Base-by-base conservation (phyloP, 2,329 filamentous ascomycete species). In the Monilinia laxa region DNA sequence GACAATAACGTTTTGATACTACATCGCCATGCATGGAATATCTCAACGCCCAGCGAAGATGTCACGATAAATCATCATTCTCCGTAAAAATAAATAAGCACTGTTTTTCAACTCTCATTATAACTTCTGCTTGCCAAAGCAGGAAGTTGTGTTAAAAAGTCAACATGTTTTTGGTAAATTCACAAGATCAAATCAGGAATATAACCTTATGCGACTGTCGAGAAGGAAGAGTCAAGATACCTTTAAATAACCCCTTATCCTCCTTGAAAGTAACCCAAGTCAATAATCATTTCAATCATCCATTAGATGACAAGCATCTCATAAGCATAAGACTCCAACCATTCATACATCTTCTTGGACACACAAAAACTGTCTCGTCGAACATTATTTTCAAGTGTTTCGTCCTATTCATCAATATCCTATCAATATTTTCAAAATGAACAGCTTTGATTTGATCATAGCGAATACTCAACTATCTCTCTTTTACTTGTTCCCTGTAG, bases 391-490 rank as follows among this genome's bases (percentile, higher is more conserved):
- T 60, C 28, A 16, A 20, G 11, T 51, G 12, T 25, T 20, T 51
- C 12, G 23, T 51, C 28, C 20, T 31, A 35, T 51, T 25, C 28
- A 60, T n/a, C n/a, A n/a, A n/a, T n/a, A n/a, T 20, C 28, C 20
- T 25, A 18, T 4, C 12, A 60, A 60, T 60, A 31, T 23, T 49
- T 35, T 25, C 42, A 60, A 60, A 5, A 60, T 60, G 57, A 51
- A 4, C 18, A 38, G 35, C 45, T 38, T 60, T 31, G 28, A 60
- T 38, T 38, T 51, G 57, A 51, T 51, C 45, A 60, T 60, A 51
- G 45, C 57, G 10, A 60, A 60, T 7, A 60, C 28, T 38, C 57
- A 51, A 51, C n/a, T 60, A 18, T 51, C 57, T 18, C 20, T 51
- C 31, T n/a, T 60, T 31, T 60, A 51, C 35, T 20, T 60, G 14